Evolutionary conservation across 2,329 filamentous ascomycete genomes (phyloP).

Genomic region (Fusarium begoniae): DNA sequence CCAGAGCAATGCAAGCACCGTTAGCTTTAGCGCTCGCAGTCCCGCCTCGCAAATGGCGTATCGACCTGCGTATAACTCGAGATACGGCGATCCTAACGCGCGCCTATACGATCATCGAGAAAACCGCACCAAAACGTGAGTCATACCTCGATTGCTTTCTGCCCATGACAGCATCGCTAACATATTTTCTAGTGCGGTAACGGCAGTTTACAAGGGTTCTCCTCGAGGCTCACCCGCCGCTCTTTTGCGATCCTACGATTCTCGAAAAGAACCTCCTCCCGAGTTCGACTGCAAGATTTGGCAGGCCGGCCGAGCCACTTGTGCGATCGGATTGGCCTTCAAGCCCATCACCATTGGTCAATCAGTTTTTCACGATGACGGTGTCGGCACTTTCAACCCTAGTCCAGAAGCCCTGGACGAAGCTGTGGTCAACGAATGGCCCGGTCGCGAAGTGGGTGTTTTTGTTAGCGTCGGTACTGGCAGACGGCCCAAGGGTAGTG

Average conservation of each 20-base stretch:
- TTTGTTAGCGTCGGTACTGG: conserved; percentile 96
- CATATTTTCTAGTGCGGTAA: conserved; percentile 74
- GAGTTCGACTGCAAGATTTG: conserved; percentile 96
- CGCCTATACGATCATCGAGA: conserved; percentile 88
- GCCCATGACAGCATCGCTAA: conserved; percentile 15
- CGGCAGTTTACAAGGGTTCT: conserved; percentile 89
- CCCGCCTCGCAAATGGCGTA: conserved; percentile 63
- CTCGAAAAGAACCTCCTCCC: conserved; percentile 86
- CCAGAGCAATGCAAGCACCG: conserved; percentile 80
- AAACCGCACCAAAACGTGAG: conserved; percentile 89
- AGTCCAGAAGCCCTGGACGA: conserved; percentile 87
- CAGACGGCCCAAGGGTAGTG: conserved; percentile 73
- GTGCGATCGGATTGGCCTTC: conserved; percentile 89
- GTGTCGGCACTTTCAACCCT: conserved; percentile 90
- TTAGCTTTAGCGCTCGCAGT: conserved; percentile 79
- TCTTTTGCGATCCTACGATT: conserved; percentile 92
- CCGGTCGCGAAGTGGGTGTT: conserved; percentile 88
- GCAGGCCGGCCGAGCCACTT: conserved; percentile 96
- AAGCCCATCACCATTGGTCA: conserved; percentile 96
- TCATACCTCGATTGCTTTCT: conserved; percentile 24
- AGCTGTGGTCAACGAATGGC: conserved; percentile 92
- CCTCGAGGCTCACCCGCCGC: conserved; percentile 72
- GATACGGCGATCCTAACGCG: conserved; percentile 85
- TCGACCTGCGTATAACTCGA: conserved; percentile 62
- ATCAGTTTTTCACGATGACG: conserved; percentile 93